phyloP scores from a whole-genome alignment of 257 asterid genomes.

The Solanum ossicruentum region DNA sequence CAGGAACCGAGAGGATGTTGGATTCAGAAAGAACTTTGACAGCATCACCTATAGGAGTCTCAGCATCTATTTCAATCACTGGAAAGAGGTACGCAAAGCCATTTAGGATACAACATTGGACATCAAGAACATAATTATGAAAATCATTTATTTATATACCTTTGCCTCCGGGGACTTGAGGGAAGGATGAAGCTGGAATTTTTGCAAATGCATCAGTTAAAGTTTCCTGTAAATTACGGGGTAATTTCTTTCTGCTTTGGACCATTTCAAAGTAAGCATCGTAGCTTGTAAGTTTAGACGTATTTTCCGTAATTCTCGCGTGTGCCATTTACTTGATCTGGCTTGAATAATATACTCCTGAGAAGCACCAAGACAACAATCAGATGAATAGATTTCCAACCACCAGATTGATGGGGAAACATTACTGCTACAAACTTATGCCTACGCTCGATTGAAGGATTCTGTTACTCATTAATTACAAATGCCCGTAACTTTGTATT shows the following conservation, averaged over 20 bases:
- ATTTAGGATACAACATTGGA: not conserved
- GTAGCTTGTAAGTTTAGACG: conserved; percentile 15
- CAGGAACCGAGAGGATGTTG: conserved; percentile 82
- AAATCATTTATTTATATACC: conserved; percentile 18
- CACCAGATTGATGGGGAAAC: not conserved
- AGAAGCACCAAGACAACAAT: not conserved
- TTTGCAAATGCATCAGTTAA: conserved; percentile 54
- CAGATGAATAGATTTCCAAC: not conserved
- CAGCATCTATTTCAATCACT: conserved; percentile 74
- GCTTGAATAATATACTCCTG: not conserved
- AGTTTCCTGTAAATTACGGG: conserved; percentile 46
- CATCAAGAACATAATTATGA: not conserved
- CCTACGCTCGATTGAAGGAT: not conserved
- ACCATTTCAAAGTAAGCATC: conserved; percentile 78
- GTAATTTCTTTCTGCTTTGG: conserved; percentile 49
- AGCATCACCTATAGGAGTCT: conserved; percentile 52
- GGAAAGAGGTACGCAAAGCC: not conserved
- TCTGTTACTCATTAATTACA: not conserved
- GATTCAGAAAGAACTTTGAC: conserved; percentile 62
- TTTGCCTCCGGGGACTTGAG: conserved; percentile 78
- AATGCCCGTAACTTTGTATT: not conserved
- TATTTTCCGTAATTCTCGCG: conserved; percentile 2
- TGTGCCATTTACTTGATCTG: conserved; percentile 24
- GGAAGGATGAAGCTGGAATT: conserved; percentile 71
- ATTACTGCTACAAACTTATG: not conserved